These are phyloP conservation scores for Grigorovia humatica DNA, from an alignment of 805 yeast species.

Conservation along the genomic window DNA sequence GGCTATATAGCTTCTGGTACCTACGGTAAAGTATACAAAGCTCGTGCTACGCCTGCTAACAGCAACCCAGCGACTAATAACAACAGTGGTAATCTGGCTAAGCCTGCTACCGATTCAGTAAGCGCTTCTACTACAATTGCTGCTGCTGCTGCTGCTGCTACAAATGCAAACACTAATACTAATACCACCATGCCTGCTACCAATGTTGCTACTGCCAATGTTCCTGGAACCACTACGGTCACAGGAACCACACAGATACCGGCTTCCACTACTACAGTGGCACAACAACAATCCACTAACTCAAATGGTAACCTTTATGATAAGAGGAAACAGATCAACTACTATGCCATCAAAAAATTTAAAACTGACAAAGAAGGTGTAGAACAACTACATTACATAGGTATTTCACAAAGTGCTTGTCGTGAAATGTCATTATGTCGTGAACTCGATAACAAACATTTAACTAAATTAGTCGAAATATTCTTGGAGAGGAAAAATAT, in stretches of 20 bases:
- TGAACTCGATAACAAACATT: conserved; percentile 70
- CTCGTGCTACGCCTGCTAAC: conserved; percentile 26
- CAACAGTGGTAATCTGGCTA: background rate
- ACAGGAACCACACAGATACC: no score
- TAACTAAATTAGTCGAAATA: conserved; percentile 72
- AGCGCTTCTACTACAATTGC: no score
- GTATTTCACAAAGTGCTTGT: conserved; percentile 91
- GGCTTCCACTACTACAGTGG: no score
- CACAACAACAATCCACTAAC: background rate
- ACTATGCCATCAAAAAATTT: conserved; percentile 89
- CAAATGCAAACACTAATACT: no score
- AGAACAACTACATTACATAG: conserved; percentile 81
- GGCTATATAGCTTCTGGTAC: conserved; percentile 99
- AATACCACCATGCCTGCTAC: no score
- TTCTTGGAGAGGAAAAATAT: conserved; percentile 81
- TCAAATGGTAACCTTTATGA: background rate
- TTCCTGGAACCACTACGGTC: no score
- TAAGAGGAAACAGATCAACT: conserved; percentile 6
- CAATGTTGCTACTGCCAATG: no score
- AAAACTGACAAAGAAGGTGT: conserved; percentile 84
- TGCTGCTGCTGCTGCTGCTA: no score
- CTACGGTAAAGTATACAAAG: conserved; percentile 94
- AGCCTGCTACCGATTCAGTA: background rate
- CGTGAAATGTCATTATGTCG: conserved; percentile 93
- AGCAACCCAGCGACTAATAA: background rate